phyloP scores from a whole-genome alignment of 306 rosid species.

The Bauhinia variegata region DNA sequence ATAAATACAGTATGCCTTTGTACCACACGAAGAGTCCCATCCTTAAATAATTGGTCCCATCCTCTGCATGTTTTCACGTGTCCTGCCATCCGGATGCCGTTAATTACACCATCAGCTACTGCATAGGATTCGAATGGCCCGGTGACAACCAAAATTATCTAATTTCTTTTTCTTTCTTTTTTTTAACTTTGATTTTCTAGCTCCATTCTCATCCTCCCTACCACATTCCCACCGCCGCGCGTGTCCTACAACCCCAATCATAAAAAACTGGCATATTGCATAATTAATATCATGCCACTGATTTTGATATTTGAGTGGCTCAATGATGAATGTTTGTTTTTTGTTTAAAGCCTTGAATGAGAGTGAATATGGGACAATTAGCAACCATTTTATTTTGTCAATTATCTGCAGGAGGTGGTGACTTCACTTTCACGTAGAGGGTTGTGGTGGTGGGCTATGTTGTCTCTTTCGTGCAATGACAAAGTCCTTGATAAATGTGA shows the following conservation, averaged over 20 bases:
- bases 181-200: constrained; percentile 30
- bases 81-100: constrained; percentile 90
- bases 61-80: constrained; percentile 95
- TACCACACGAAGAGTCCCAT: constrained; percentile 56
- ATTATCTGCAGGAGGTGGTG: constrained; percentile 53
- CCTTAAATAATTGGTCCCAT: constrained; percentile 85
- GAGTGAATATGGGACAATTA: too few species aligned
- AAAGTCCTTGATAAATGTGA: constrained; percentile 67
- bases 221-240: constrained; percentile 36
- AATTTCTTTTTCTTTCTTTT: too few species aligned
- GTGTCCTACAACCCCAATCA: constrained; percentile 36
- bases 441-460: constrained; percentile 76
- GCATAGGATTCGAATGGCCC: constrained; percentile 88
- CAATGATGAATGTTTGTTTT: too few species aligned
- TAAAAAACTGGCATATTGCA: too few species aligned
- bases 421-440: constrained; percentile 76
- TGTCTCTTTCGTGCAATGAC: constrained; percentile 63
- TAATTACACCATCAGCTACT: constrained; percentile 87
- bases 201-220: too few species aligned
- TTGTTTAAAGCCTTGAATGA: too few species aligned
- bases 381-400: too few species aligned
- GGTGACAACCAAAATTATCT: constrained; percentile 36
- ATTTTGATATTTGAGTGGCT: too few species aligned
- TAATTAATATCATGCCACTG: too few species aligned
- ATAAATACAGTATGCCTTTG: constrained; percentile 33